Evolutionary conservation across 257 asterid species (phyloP), one percentile per base, ranked within the genome.

Genomic region (Pogostemon cablin): DNA sequence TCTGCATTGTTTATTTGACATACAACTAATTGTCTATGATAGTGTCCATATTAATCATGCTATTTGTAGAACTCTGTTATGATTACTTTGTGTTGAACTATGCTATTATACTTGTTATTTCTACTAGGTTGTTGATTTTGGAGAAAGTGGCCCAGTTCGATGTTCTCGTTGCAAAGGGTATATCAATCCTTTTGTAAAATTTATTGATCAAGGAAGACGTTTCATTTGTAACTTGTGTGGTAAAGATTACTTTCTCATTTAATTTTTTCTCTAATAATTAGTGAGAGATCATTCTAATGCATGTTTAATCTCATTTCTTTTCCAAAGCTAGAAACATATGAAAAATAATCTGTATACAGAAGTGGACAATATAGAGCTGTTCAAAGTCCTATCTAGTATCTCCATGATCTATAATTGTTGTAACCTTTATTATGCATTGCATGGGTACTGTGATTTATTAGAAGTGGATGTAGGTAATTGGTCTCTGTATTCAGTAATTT

Each of bases 141-240:
- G 97, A 56, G 99, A 91, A 80, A 80, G 83, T 80, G 99, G 99
- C 58, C 99, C 99, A 49, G 93, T 93, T 68, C 87, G 99, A 76
- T 93, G 99, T 82, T 91, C 95, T 58, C 98, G 96, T n/a, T 93
- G 99, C 85, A 91, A 93, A 81, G 96, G 96, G 77, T 93, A 93
- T 84, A 91, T 93, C 48, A 93, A 93, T 73, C 98, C 99, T 71
- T 91, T 89, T 77, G 74, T 93, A 95, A 93, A 89, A 83, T 93
- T 93, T 73, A 85, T 89, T 20, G 96, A 93, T 77, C 99, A 91
- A 79, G 99, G 99, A 68, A 87, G 88, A 72, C 86, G 82, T 43
- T 93, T 91, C 79, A 86, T 93, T 42, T 93, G 99, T 77, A 93
- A 91, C 85, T 79, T 93, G 42, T 93, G 99, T 81, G 99, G 99